Evolutionary conservation across 306 rosid genomes (phyloP).

Genomic region (Castanopsis chinensis): DNA sequence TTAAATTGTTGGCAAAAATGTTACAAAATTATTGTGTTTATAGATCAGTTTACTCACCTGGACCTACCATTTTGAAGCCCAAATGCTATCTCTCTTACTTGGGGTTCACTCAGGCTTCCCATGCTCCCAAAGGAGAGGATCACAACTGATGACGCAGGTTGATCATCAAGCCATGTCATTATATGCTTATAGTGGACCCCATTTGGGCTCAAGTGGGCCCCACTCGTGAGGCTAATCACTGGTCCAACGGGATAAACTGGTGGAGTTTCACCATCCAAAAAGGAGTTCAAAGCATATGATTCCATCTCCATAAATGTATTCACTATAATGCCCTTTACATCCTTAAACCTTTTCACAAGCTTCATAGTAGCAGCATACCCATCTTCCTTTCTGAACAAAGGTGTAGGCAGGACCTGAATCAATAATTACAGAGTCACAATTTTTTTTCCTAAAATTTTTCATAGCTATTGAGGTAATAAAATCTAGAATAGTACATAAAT

Average conservation of each 20-base stretch:
- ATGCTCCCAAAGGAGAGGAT: neutral
- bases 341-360: constrained; percentile 31
- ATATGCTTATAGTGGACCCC: constrained; percentile 7
- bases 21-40: too few species aligned
- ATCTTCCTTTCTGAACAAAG: constrained; percentile 12
- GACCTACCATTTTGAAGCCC: constrained; percentile 34
- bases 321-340: constrained; percentile 40
- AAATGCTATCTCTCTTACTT: constrained; percentile 29
- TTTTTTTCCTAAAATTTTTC: too few species aligned
- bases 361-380: constrained; percentile 1
- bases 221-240: constrained; percentile 23
- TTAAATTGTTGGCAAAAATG: too few species aligned
- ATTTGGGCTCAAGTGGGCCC: constrained; percentile 16
- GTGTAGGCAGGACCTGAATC: constrained; percentile 25
- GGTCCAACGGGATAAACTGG: constrained; percentile 34
- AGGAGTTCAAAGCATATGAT: constrained; percentile 24
- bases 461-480: too few species aligned
- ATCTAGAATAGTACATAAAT: too few species aligned
- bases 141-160: neutral
- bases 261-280: neutral
- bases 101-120: constrained; percentile 16
- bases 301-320: constrained; percentile 47
- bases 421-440: too few species aligned
- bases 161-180: constrained; percentile 14
- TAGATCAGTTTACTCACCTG: neutral